phyloP scores from a whole-genome alignment of 2,329 filamentous ascomycete species.

The Coniochaeta sp. region DNA sequence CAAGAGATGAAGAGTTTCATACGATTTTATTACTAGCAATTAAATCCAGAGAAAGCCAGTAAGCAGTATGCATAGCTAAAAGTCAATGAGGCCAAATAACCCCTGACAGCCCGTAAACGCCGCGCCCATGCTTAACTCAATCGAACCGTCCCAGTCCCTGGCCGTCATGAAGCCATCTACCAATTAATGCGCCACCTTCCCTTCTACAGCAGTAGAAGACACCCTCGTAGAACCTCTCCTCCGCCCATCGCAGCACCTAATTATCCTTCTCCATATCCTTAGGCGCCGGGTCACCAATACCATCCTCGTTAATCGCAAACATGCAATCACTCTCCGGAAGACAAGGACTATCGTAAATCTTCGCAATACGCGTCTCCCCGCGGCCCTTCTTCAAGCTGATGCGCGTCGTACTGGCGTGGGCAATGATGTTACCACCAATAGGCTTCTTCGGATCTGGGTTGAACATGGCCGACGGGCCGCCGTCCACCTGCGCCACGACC shows the following conservation, averaged over 20 bases:
- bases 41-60: neutral
- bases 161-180: neutral
- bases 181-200: neutral
- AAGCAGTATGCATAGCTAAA: neutral
- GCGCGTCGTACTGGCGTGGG: constrained; percentile 91
- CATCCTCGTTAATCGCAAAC: constrained; percentile 95
- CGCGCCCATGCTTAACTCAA: neutral
- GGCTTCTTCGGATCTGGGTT: constrained; percentile 99
- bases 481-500: constrained; percentile 96
- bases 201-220: neutral
- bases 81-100: neutral
- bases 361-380: constrained; percentile 92
- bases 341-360: constrained; percentile 98
- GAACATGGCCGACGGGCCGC: constrained; percentile 95
- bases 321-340: constrained; percentile 92
- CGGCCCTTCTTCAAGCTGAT: constrained; percentile 93
- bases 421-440: constrained; percentile 97
- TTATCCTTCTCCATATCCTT: constrained; percentile 72
- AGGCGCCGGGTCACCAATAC: constrained; percentile 89
- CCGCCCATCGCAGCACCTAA: no score
- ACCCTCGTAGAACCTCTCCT: no score
- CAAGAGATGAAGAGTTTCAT: no score
- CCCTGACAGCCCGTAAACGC: constrained; percentile 2
- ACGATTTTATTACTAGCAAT: neutral
- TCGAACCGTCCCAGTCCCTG: no score